Evolutionary conservation across 2,329 filamentous ascomycete species (phyloP), one percentile per base, ranked within the genome.

Genomic region (Diplodia corticola): DNA sequence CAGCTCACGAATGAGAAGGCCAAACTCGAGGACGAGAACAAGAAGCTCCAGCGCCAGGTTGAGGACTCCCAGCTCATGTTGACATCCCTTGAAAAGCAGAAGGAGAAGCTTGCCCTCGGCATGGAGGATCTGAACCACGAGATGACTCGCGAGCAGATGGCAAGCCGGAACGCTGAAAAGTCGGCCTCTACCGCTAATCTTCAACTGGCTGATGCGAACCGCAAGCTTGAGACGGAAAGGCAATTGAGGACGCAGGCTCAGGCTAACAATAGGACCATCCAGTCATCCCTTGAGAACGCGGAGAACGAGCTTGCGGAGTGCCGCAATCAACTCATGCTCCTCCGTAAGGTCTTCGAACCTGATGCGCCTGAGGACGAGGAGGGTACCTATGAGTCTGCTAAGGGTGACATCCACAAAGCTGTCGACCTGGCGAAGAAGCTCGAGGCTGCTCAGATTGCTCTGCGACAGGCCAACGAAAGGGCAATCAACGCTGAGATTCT

Each of bases 111-210:
- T 30, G 87, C 93, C 61, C 85, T 98, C 49, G 93, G 86, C 72
- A 80, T 98, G 9, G 94, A 99, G 76, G 94, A 99, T 76, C 83
- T 97, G 40, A 96, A 92, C 71, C 94, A 98, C 72, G 93, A 98
- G 77, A 86, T 97, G 64, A 91, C 91, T 59, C 86, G 93, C 33
- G 94, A 97, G 78, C 92, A 93, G 74, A 96, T 97, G 80, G 88
- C 89, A 22, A 95, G 89, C 73, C 89, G 94, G 67, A 95, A 91
- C 75, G 94, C 93, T 4, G 94, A 98, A 78, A 96, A 97, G 77
- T 86, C 89, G 24, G 89, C 92, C 20, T 96, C 92, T 0, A 90
- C 88, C 40, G 86, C 90, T 67, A 91, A 89, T 6, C 87, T 91
- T 24, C 93, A 98, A 75, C 84, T 98, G 30, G 92, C 93, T 9